A percentile compares a stretch with the other conserved stretches of the same genome.
Evolutionary conservation across 1,284 basidiomycete species (phyloP).

Genomic region (Apiotrichum siamense): DNA sequence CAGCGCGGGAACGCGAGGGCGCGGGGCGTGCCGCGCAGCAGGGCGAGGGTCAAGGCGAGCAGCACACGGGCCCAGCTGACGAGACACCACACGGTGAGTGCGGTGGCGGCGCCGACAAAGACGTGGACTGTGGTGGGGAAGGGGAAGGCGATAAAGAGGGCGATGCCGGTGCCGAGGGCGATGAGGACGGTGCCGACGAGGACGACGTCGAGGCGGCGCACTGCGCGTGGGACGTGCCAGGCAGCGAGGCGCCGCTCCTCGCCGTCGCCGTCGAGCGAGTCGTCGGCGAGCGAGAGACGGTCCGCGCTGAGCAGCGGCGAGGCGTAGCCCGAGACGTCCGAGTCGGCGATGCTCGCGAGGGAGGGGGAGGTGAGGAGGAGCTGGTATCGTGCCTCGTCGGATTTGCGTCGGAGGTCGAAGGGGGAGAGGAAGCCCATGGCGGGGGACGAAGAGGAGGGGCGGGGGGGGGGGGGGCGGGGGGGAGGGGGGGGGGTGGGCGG

Average conservation of each 20-base stretch:
- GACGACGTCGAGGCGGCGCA: constrained; percentile 12
- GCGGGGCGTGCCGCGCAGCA: background rate
- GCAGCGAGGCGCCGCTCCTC: background rate
- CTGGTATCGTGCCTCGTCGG: background rate
- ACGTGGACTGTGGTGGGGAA: constrained; percentile 36
- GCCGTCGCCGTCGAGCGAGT: background rate
- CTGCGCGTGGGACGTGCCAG: background rate
- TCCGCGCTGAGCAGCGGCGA: background rate
- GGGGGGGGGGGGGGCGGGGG: background rate
- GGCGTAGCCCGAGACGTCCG: background rate
- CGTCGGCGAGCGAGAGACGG: background rate
- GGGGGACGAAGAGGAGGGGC: background rate
- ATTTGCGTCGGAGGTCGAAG: background rate
- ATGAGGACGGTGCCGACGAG: constrained; percentile 6
- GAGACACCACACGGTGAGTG: constrained; percentile 18
- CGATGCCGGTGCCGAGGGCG: background rate
- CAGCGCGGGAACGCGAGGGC: background rate
- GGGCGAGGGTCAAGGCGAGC: background rate
- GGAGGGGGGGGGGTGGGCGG: background rate
- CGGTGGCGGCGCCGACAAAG: constrained; percentile 18
- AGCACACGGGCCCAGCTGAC: constrained; percentile 13
- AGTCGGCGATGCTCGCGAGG: background rate
- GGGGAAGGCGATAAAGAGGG: constrained; percentile 25
- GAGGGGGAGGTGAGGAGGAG: background rate
- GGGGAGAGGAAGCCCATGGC: background rate